Evolutionary conservation across 371 early-diverging fungal species (phyloP).

Genomic region (Agmasoma carcini): DNA sequence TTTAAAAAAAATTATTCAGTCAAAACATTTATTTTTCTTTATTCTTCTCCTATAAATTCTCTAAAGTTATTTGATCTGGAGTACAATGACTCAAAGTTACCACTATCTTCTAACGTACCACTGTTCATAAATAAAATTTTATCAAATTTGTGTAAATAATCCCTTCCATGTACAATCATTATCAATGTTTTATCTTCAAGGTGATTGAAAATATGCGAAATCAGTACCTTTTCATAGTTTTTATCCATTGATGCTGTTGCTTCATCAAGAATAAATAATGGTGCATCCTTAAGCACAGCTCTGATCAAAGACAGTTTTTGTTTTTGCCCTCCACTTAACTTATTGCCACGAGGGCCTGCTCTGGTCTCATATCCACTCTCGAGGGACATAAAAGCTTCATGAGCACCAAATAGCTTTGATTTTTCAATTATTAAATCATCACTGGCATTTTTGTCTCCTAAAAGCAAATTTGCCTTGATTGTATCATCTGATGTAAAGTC

Average conservation of each 20-base stretch:
- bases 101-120: neutral
- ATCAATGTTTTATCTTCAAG: constrained; percentile 16
- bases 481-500: constrained; percentile 64
- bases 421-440: neutral
- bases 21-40: too few species aligned
- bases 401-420: constrained; percentile 4
- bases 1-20: too few species aligned
- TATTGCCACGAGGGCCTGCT: constrained; percentile 76
- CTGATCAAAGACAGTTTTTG: constrained; percentile 73
- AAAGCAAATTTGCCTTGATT: constrained; percentile 65
- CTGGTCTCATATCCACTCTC: constrained; percentile 62
- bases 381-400: constrained; percentile 34
- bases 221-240: constrained; percentile 29
- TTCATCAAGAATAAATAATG: constrained; percentile 58
- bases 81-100: neutral
- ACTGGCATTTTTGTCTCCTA: constrained; percentile 49
- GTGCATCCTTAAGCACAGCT: constrained; percentile 59
- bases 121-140: constrained; percentile 16
- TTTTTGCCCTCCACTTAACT: constrained; percentile 73
- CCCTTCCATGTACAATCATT: constrained; percentile 29
- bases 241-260: constrained; percentile 53
- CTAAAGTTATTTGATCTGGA: neutral
- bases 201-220: constrained; percentile 2
- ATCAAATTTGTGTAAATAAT: constrained; percentile 26
- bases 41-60: neutral